phyloP scores from a whole-genome alignment of 257 asterid genomes.

The Avicennia marina region DNA sequence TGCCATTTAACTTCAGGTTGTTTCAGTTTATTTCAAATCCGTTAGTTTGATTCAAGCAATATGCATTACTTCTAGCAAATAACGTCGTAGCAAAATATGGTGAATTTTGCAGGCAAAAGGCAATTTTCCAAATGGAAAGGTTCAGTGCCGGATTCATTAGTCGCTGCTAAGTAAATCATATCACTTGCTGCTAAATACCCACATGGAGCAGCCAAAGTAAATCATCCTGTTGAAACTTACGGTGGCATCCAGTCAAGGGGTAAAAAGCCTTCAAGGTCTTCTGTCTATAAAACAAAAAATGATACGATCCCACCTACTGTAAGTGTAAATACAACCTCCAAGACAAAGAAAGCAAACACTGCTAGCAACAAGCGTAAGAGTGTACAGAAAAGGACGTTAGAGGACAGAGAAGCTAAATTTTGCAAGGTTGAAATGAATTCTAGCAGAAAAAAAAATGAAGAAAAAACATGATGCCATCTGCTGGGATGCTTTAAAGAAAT shows the following conservation, averaged over 20 bases:
- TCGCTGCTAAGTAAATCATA: too few species aligned
- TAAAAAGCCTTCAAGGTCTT: neutral
- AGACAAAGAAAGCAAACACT: neutral
- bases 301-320: neutral
- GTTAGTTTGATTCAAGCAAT: neutral
- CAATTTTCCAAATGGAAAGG: conserved; percentile 20
- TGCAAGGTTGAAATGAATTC: neutral
- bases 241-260: neutral
- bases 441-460: neutral
- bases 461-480: neutral
- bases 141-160: conserved; percentile 24
- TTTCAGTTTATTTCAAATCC: neutral
- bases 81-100: neutral
- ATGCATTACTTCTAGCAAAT: neutral
- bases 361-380: neutral
- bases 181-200: conserved; percentile 28
- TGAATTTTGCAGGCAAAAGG: conserved; percentile 9
- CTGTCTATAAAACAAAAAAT: neutral
- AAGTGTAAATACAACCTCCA: too few species aligned
- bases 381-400: too few species aligned
- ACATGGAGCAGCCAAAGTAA: neutral
- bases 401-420: neutral
- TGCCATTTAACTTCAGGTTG: neutral
- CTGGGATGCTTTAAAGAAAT: conserved; percentile 6
- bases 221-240: neutral